Conservation (phyloP, 2,329 filamentous ascomycete genomes). For the Xylariaceae sp. region DNA sequence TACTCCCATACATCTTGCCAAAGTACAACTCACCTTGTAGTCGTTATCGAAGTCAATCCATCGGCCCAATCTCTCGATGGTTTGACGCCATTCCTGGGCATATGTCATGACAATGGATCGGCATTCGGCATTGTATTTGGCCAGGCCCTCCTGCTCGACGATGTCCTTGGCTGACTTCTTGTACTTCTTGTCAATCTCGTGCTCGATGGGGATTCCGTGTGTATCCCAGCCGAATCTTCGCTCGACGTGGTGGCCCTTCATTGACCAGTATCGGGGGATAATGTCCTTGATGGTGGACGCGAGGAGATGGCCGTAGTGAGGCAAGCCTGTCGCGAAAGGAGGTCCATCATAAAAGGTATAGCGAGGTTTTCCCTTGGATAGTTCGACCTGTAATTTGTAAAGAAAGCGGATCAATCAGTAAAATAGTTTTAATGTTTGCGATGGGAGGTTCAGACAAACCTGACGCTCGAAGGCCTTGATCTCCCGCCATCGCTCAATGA, state of each 20-base stretch:
- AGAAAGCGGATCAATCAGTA: no score
- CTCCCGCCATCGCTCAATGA: constrained; percentile 83
- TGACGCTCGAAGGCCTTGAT: constrained; percentile 88
- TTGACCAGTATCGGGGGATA: constrained; percentile 93
- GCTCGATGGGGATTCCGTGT: constrained; percentile 90
- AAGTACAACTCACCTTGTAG: constrained; percentile 65
- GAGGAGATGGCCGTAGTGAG: constrained; percentile 70
- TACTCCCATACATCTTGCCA: constrained; percentile 13
- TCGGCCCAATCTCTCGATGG: constrained; percentile 81
- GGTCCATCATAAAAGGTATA: constrained; percentile 96
- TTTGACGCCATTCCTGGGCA: constrained; percentile 79
- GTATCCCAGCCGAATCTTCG: constrained; percentile 94
- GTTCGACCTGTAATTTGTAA: constrained; percentile 65
- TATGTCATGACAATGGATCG: constrained; percentile 91
- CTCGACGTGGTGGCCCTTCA: constrained; percentile 92
- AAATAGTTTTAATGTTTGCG: no score
- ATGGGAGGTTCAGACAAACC: constrained; percentile 45
- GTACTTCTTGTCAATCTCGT: constrained; percentile 95
- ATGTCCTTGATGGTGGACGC: constrained; percentile 97
- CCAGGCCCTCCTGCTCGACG: constrained; percentile 80
- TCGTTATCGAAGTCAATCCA: constrained; percentile 99
- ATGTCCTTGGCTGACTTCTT: constrained; percentile 84
- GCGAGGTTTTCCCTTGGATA: constrained; percentile 74
- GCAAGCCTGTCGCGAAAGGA: constrained; percentile 69
- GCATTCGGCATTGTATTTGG: constrained; percentile 88